Evolutionary conservation across 441 rosid species (phyloP), one percentile per base, ranked within the genome.

Genomic region (Theobroma grandiflorum): DNA sequence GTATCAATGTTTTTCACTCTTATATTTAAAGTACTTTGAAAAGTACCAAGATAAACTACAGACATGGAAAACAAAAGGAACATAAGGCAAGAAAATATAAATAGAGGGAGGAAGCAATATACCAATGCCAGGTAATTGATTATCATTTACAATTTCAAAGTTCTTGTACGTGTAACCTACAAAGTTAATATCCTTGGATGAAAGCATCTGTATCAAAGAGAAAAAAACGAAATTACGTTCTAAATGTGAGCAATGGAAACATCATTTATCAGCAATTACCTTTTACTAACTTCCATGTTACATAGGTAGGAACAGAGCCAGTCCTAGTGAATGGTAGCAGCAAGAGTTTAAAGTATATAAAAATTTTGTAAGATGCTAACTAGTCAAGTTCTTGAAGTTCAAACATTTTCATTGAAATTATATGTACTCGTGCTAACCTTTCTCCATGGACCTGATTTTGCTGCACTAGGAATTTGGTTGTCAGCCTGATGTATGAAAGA

Each of bases 361-460:
- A 68, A 22, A 5, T n/a, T 22, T 69, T 43, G 37, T 22, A 3
- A 4, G 57, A 15, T 45, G 45, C 61, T 16, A 52, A 72, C 20
- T 16, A 72, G 9, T 72, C 45, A 18, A n/a, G 31, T 50, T 52
- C 61, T 16, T 16, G 42, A 31, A 62, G 62, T 71, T 52, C 26
- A 15, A 50, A 71, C 16, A 71, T 71, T 52, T 59, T 18, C 42
- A 31, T 20, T 8, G 70, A 63, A 16, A 47, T 45, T 10, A 16
- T 42, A 45, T 43, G 31, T 15, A 45, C 18, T 16, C 49, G 47
- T 10, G 82, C 91, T 43, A 59, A 93, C 99, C 98, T 96, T 93
- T 85, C 99, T 93, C 98, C 99, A 95, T 64, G 99, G 98, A 82
- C 98, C 99, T 79, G 99, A 85, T 86, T 84, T 95, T 71, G 96